phyloP scores from a whole-genome alignment of 2,329 filamentous ascomycete genomes.

The Clonostachys chloroleuca region DNA sequence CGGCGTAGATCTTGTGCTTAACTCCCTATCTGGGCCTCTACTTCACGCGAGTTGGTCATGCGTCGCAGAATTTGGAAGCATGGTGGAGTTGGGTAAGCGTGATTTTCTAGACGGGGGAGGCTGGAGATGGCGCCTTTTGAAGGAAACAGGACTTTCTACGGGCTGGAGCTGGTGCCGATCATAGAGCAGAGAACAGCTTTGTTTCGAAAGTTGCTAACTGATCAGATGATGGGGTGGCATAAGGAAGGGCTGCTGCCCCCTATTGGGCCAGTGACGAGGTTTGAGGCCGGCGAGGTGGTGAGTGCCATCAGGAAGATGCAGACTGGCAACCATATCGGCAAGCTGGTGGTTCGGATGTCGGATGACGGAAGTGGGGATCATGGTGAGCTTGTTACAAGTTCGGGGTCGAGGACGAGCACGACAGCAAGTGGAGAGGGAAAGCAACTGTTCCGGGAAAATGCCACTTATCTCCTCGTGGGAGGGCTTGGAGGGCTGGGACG shows the following conservation, averaged over 20 bases:
- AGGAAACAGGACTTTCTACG: constrained; percentile 20
- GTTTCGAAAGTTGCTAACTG: neutral
- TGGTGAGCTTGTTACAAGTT: constrained; percentile 9
- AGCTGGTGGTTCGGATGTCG: constrained; percentile 26
- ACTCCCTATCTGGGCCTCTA: constrained; percentile 28
- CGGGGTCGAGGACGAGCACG: too few relatives aligned
- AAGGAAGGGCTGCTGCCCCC: constrained; percentile 1
- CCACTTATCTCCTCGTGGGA: constrained; percentile 20
- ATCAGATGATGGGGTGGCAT: too few relatives aligned
- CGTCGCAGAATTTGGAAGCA: constrained; percentile 33
- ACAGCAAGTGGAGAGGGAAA: too few relatives aligned
- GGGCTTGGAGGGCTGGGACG: constrained; percentile 22
- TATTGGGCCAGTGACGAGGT: constrained; percentile 15
- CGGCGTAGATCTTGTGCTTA: constrained; percentile 25
- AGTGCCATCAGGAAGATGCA: constrained; percentile 38
- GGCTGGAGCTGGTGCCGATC: neutral
- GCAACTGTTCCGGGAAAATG: too few relatives aligned
- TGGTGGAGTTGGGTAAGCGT: constrained; percentile 39
- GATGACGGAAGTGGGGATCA: neutral
- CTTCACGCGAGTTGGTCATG: constrained; percentile 36
- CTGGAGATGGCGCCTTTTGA: constrained; percentile 41
- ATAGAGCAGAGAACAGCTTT: neutral
- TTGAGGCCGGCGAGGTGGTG: constrained; percentile 16
- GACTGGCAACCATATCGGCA: constrained; percentile 30
- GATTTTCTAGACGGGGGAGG: constrained; percentile 29